Evolutionary conservation across 139 green algal genomes (phyloP).

Genomic region (Micractinium sp.): DNA sequence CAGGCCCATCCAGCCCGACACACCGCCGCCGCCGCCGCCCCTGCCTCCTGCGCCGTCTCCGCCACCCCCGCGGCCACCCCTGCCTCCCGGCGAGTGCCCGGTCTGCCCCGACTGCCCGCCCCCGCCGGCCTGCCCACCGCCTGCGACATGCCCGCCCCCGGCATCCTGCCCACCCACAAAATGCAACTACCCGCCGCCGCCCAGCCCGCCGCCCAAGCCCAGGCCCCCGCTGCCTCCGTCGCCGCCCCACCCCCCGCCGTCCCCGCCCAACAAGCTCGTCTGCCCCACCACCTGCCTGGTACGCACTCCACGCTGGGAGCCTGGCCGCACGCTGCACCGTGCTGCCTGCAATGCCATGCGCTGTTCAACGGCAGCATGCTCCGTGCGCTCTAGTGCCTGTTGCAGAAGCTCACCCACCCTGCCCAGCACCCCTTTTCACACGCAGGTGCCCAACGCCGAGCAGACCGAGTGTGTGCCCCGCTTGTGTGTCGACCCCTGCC

Average conservation of each 20-base stretch:
- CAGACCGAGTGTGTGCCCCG: conserved; percentile 18
- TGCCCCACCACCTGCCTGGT: not conserved
- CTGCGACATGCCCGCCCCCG: no score
- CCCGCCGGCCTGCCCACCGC: no score
- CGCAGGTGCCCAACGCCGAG: conserved; percentile 1
- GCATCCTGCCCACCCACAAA: no score
- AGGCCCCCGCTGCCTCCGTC: not conserved
- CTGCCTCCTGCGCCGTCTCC: not conserved
- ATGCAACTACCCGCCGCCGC: not conserved
- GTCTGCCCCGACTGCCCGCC: not conserved
- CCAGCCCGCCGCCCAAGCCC: not conserved
- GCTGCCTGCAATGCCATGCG: not conserved
- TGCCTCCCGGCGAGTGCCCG: not conserved
- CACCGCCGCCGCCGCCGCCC: not conserved
- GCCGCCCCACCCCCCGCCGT: not conserved
- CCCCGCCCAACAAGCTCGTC: not conserved
- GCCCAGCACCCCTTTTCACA: no score
- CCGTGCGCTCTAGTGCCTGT: not conserved
- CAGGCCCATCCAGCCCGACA: not conserved
- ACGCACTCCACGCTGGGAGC: not conserved
- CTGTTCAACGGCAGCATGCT: no score
- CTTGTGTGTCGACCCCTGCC: conserved; percentile 14
- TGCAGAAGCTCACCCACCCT: not conserved
- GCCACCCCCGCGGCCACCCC: not conserved
- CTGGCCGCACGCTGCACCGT: no score